These are phyloP conservation scores for Aspergillus tanneri DNA, from an alignment of 2,329 filamentous ascomycete species.

Conservation along the genomic window DNA sequence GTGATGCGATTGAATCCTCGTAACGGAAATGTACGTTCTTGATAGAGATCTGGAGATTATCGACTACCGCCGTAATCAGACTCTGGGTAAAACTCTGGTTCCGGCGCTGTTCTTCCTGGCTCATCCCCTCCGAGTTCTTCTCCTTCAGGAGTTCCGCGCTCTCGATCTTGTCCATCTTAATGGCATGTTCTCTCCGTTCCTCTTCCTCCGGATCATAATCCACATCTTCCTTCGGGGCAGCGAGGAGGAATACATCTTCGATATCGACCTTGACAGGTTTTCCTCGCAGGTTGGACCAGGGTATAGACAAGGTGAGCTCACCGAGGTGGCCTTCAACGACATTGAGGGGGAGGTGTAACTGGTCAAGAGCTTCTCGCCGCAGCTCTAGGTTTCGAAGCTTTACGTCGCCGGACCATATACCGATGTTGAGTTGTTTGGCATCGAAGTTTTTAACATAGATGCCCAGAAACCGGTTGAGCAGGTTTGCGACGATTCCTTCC, in stretches of 20 bases:
- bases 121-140: constrained; percentile 86
- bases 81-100: constrained; percentile 97
- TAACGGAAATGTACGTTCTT: constrained; percentile 99
- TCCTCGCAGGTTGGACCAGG: constrained; percentile 94
- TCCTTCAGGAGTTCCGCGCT: constrained; percentile 94
- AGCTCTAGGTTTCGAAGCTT: constrained; percentile 91
- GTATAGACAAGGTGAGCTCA: constrained; percentile 86
- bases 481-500: constrained; percentile 91
- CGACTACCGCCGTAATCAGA: constrained; percentile 91
- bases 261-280: constrained; percentile 94
- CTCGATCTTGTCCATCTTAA: constrained; percentile 99
- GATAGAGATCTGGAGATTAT: constrained; percentile 95
- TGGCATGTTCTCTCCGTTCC: constrained; percentile 75
- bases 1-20: constrained; percentile 93
- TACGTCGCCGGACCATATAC: constrained; percentile 98
- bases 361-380: constrained; percentile 90
- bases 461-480: constrained; percentile 98
- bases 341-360: constrained; percentile 93
- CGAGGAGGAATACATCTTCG: constrained; percentile 93
- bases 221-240: constrained; percentile 91
- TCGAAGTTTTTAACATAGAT: constrained; percentile 99
- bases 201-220: constrained; percentile 94
- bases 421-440: constrained; percentile 93
- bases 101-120: constrained; percentile 91
- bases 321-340: constrained; percentile 94